Evolutionary conservation across 805 yeast genomes (phyloP), one percentile per base, ranked within the genome.

Genomic region (Saccharomycopsis vini): DNA sequence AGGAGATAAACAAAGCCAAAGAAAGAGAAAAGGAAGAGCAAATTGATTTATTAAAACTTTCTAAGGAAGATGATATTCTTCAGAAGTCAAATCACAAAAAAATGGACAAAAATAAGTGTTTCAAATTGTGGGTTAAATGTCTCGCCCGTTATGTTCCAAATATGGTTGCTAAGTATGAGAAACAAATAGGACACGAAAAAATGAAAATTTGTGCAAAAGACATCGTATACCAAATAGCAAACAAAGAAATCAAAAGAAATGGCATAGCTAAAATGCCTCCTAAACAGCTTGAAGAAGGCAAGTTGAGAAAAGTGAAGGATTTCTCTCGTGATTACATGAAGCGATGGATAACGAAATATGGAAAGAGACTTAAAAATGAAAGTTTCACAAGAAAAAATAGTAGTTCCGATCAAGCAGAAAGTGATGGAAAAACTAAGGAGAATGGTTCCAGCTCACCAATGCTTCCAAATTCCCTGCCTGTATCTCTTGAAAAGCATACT

Each of bases 111-210:
- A 42, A 43, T 6, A 30, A 7, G 10, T 16, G 23, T 10, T 10
- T 35, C 5, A 45, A 39, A 35, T 40, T 41, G 32, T 68, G 73
- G 73, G 57, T 57, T 34, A 58, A 52, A 23, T 59, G 59, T 39
- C 76, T 90, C 57, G 97, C 96, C 1, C 62, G 69, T 13, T 68
- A 75, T 52, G 83, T 90, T 9, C 97, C 97, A 7, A 87, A 88
- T 54, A 61, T 83, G 56, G 68, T 89, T 43, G 77, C 78, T 51
- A 75, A 74, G 52, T 76, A 81, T 59, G 81, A 76, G 51, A 57
- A 67, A 2, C 79, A 77, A 43, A 67, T 90, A 19, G 88, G 87
- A 3, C 78, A 76, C 46, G 95, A 83, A 3, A 70, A 76, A 44
- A 56, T 86, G 41, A 90, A 89, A 62, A 71, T 71, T 31, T 81